Percentiles rank a stretch among this genome's conserved stretches.
phyloP scores from a whole-genome alignment of 306 rosid genomes.

The Cicer arietinum region DNA sequence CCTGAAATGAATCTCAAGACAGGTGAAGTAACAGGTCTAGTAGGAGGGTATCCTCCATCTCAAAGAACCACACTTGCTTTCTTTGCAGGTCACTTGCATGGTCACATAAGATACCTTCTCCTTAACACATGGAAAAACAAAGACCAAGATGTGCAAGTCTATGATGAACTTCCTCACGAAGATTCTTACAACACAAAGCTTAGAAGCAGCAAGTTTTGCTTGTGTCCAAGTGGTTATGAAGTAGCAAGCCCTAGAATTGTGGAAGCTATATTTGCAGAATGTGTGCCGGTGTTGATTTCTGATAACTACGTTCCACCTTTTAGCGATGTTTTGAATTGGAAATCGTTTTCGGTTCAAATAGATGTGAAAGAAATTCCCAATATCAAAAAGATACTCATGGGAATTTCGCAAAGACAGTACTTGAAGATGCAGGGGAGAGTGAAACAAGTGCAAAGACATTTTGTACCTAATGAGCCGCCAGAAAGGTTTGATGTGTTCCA shows the following conservation, averaged over 20 bases:
- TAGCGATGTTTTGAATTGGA: slow-evolving; percentile 64
- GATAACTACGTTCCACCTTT: slow-evolving; percentile 63
- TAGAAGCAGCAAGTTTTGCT: slow-evolving; percentile 64
- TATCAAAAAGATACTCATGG: slow-evolving; percentile 58
- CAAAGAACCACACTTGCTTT: slow-evolving; percentile 61
- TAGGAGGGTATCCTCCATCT: slow-evolving; percentile 54
- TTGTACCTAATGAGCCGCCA: slow-evolving; percentile 63
- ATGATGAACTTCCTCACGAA: slow-evolving; percentile 49
- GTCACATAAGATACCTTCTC: slow-evolving; percentile 58
- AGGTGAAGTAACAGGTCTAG: slow-evolving; percentile 42
- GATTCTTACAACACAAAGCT: slow-evolving; percentile 54
- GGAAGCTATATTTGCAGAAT: slow-evolving; percentile 67
- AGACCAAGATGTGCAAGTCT: slow-evolving; percentile 65
- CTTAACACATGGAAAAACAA: slow-evolving; percentile 56
- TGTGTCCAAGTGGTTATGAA: slow-evolving; percentile 68
- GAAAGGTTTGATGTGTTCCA: slow-evolving; percentile 62
- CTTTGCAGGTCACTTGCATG: slow-evolving; percentile 64
- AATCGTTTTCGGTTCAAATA: slow-evolving; percentile 56
- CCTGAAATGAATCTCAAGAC: slow-evolving; percentile 58
- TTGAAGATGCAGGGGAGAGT: slow-evolving; percentile 55
- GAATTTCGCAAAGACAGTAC: slow-evolving; percentile 56
- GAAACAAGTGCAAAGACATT: slow-evolving; percentile 61
- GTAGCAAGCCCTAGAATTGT: slow-evolving; percentile 67
- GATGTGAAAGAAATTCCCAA: slow-evolving; percentile 56
- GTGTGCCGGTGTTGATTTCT: slow-evolving; percentile 67